phyloP scores from a whole-genome alignment of 1,284 basidiomycete genomes.

The Irpex rosettiformis region DNA sequence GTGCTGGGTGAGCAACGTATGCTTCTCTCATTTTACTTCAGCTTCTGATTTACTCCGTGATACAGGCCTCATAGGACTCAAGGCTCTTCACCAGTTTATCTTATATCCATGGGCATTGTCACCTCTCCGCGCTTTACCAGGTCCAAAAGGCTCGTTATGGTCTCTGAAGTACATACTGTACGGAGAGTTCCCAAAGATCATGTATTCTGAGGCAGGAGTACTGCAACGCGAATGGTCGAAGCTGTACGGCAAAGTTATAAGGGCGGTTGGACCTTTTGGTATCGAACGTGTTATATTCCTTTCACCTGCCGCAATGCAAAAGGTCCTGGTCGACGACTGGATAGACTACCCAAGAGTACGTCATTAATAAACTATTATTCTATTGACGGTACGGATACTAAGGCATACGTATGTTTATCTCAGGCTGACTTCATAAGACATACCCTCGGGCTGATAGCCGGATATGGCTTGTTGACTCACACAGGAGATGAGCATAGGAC shows the following conservation, averaged over 20 bases:
- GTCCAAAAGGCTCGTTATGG: background rate
- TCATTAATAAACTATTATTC: too few species aligned
- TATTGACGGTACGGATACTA: background rate
- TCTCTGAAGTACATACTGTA: background rate
- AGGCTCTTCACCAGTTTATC: background rate
- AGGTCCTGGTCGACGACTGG: slow-evolving; percentile 1
- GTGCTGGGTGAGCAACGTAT: background rate
- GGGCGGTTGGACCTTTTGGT: background rate
- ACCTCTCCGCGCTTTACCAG: background rate
- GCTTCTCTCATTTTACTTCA: background rate
- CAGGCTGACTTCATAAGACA: background rate
- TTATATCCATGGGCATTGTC: background rate
- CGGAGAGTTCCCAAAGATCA: background rate
- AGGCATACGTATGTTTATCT: background rate
- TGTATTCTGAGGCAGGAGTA: background rate
- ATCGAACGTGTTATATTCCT: slow-evolving; percentile 1
- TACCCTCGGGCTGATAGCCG: background rate
- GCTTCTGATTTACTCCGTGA: background rate
- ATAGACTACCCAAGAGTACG: background rate
- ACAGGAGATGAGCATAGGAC: background rate
- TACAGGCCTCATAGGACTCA: background rate
- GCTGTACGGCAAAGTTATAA: background rate
- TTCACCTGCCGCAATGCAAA: background rate
- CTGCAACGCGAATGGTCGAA: slow-evolving; percentile 2
- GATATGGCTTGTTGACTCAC: slow-evolving; percentile 1